phyloP scores from a whole-genome alignment of 2,329 filamentous ascomycete genomes.

The Cadophora gregata region DNA sequence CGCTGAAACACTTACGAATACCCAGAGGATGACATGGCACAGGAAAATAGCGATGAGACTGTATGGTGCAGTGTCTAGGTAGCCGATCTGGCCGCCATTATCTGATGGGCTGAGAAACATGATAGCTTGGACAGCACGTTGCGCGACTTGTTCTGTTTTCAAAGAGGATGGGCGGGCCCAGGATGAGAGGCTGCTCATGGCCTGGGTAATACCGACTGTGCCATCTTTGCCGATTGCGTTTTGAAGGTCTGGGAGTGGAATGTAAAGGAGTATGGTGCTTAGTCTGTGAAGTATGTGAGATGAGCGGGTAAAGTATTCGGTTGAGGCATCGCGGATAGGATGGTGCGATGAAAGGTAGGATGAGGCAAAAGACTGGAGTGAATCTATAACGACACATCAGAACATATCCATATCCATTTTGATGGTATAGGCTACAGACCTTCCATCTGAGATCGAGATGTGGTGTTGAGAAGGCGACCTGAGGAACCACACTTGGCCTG shows the following conservation, averaged over 20 bases:
- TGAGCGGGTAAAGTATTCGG: conserved; percentile 30
- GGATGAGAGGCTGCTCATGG: conserved; percentile 30
- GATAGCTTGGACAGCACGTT: conserved; percentile 32
- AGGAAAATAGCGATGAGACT: conserved; percentile 35
- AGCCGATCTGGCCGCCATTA: conserved; percentile 1
- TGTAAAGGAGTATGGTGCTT: conserved; percentile 30
- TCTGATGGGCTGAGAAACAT: conserved; percentile 23
- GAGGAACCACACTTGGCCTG: not conserved
- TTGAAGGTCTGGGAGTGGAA: conserved; percentile 35
- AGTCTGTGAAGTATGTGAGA: conserved; percentile 32
- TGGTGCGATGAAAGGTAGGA: conserved; percentile 24
- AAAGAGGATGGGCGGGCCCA: conserved; percentile 28
- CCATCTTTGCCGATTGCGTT: conserved; percentile 35
- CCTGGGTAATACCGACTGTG: conserved; percentile 23
- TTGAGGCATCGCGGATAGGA: conserved; percentile 21
- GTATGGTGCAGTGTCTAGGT: conserved; percentile 33
- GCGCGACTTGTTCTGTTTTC: conserved; percentile 29
- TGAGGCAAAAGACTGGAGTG: conserved; percentile 26
- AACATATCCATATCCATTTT: not conserved
- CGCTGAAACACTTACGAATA: conserved; percentile 30
- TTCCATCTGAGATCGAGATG: not conserved
- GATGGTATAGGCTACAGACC: not conserved
- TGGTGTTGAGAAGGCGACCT: not conserved
- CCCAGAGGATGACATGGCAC: conserved; percentile 36
- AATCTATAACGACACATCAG: conserved; percentile 14